Percentiles rank a stretch among this genome's conserved stretches.
phyloP scores from a whole-genome alignment of 768 basidiomycete genomes.

The Phaeotremella skinneri region DNA sequence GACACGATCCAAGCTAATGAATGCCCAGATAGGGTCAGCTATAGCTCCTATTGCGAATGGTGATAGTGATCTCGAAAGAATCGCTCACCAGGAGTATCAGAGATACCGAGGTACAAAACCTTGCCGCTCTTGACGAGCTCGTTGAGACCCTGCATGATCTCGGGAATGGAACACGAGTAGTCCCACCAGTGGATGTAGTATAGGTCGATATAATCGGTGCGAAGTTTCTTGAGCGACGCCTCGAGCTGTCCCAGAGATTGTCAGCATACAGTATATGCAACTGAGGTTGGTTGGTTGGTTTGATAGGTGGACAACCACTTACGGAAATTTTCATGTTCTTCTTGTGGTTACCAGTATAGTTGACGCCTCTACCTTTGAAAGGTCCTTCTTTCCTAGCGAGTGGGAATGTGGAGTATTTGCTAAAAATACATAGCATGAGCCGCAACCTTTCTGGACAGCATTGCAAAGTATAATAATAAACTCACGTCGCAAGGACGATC shows the following conservation, averaged over 20 bases:
- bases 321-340: constrained; percentile 56
- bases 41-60: constrained; percentile 55
- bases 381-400: constrained; percentile 26
- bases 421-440: neutral
- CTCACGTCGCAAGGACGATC: constrained; percentile 56
- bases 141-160: constrained; percentile 61
- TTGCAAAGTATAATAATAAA: neutral
- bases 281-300: no score
- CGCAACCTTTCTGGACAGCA: neutral
- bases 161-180: constrained; percentile 58
- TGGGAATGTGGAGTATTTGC: constrained; percentile 29
- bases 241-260: constrained; percentile 23
- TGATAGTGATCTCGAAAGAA: no score
- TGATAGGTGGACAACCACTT: constrained; percentile 11
- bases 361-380: constrained; percentile 31
- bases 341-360: constrained; percentile 58
- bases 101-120: constrained; percentile 45
- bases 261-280: no score
- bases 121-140: constrained; percentile 58
- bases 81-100: constrained; percentile 37
- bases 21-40: constrained; percentile 11
- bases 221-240: constrained; percentile 33
- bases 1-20: constrained; percentile 32
- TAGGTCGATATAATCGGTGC: constrained; percentile 39
- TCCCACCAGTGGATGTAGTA: constrained; percentile 55